phyloP scores from a whole-genome alignment of 257 asterid species.

The Nicotiana sylvestris region DNA sequence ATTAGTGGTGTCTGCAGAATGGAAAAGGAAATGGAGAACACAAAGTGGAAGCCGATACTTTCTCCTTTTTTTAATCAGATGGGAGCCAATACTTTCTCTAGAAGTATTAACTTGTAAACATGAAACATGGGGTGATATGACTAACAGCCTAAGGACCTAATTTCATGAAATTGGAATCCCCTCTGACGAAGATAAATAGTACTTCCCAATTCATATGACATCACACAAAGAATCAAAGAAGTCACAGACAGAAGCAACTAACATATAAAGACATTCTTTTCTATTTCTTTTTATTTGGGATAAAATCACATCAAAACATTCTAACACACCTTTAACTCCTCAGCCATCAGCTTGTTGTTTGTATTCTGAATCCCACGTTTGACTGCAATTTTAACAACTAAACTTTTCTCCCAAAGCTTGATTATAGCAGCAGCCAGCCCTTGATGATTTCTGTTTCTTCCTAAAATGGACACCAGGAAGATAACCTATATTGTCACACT shows the following conservation, averaged over 20 bases:
- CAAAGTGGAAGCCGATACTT: not conserved
- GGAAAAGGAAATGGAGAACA: not conserved
- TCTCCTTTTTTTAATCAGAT: not conserved
- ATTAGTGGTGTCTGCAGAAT: not conserved
- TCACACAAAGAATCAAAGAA: not conserved
- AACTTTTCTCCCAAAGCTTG: constrained; percentile 95
- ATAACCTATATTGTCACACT: constrained; percentile 13
- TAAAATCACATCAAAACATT: constrained; percentile 1
- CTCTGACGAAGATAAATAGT: not conserved
- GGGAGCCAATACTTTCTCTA: not conserved
- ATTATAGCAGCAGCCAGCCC: constrained; percentile 84
- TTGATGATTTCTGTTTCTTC: constrained; percentile 96
- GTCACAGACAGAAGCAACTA: not conserved
- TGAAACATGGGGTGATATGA: not conserved
- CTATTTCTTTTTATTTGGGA: not conserved
- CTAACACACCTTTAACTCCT: constrained; percentile 76
- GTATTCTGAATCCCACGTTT: constrained; percentile 99
- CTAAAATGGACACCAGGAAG: constrained; percentile 31
- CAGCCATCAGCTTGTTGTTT: constrained; percentile 92
- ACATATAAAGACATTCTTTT: not conserved
- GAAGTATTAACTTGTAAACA: not conserved
- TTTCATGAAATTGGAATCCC: not conserved
- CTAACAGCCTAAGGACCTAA: not conserved
- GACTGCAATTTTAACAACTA: constrained; percentile 94
- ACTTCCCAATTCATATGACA: not conserved